Conservation (phyloP, 257 asterid genomes). For the Przewalskia tangutica region DNA sequence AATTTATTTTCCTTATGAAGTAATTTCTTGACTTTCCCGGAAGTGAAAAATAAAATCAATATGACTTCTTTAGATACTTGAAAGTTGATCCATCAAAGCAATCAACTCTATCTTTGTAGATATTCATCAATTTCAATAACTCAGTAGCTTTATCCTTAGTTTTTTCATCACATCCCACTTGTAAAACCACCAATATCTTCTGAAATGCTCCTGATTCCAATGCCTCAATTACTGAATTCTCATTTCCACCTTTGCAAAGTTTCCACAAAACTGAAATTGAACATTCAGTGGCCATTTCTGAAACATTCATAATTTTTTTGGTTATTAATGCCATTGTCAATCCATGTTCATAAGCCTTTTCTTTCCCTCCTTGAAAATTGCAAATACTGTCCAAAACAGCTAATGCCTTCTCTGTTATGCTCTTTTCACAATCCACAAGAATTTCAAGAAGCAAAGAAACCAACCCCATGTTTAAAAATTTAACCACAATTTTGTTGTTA, state of each 20-base stretch:
- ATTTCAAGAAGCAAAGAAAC: constrained; percentile 46
- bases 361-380: constrained; percentile 36
- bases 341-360: constrained; percentile 27
- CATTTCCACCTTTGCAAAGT: constrained; percentile 31
- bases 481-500: not conserved
- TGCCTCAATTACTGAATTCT: constrained; percentile 38
- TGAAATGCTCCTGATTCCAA: constrained; percentile 65
- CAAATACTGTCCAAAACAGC: constrained; percentile 44
- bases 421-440: constrained; percentile 56
- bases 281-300: constrained; percentile 44
- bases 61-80: constrained; percentile 43
- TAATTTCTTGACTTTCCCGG: not conserved
- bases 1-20: not conserved
- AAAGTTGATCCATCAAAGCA: constrained; percentile 59
- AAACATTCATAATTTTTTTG: constrained; percentile 64
- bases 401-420: constrained; percentile 42
- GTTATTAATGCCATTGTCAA: constrained; percentile 51
- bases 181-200: constrained; percentile 67
- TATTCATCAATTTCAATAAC: constrained; percentile 57
- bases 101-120: constrained; percentile 39
- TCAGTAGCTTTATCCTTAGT: constrained; percentile 62
- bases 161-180: constrained; percentile 50
- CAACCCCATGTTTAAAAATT: constrained; percentile 40
- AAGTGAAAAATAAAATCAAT: constrained; percentile 8
- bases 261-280: constrained; percentile 55